A percentile compares a stretch with the other conserved stretches of the same genome.
Evolutionary conservation across 1,139 yeast species (phyloP).

Genomic region (Tardiomyces blankii): DNA sequence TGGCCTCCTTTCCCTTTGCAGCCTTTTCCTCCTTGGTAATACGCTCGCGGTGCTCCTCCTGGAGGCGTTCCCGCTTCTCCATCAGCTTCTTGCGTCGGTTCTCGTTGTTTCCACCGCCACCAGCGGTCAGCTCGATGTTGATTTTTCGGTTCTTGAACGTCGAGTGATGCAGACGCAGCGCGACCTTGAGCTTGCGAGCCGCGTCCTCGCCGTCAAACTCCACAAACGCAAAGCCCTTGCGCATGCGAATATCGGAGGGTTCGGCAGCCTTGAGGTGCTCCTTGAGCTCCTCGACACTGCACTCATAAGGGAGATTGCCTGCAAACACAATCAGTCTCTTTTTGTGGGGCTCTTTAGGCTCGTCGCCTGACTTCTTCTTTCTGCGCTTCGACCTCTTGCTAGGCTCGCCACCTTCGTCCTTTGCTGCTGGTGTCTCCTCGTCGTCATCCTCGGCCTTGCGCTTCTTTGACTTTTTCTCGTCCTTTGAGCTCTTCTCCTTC

Average conservation of each 20-base stretch:
- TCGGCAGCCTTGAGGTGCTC: constrained; percentile 65
- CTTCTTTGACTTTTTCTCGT: constrained; percentile 2
- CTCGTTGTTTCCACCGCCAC: constrained; percentile 92
- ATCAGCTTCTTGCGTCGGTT: constrained; percentile 59
- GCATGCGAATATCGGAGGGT: constrained; percentile 67
- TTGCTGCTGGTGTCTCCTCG: constrained; percentile 4
- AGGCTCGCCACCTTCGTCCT: constrained; percentile 41
- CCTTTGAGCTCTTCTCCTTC: constrained; percentile 7
- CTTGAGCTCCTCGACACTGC: constrained; percentile 48
- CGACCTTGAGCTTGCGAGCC: constrained; percentile 59
- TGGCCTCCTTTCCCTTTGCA: neutral
- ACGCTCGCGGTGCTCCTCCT: constrained; percentile 45
- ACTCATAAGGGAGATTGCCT: constrained; percentile 81
- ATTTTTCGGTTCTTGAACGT: constrained; percentile 58
- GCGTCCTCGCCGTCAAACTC: constrained; percentile 68
- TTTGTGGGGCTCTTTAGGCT: constrained; percentile 23
- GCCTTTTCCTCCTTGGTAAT: constrained; percentile 2
- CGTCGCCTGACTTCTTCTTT: neutral
- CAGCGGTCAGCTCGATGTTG: constrained; percentile 92
- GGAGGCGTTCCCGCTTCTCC: constrained; percentile 65
- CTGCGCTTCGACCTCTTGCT: constrained; percentile 1
- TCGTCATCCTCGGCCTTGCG: constrained; percentile 1
- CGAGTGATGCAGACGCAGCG: constrained; percentile 74
- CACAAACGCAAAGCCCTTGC: constrained; percentile 85
- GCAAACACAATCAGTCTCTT: constrained; percentile 73